Evolutionary conservation across 305 asterid species (phyloP).

Genomic region (Fraxinus platypoda): DNA sequence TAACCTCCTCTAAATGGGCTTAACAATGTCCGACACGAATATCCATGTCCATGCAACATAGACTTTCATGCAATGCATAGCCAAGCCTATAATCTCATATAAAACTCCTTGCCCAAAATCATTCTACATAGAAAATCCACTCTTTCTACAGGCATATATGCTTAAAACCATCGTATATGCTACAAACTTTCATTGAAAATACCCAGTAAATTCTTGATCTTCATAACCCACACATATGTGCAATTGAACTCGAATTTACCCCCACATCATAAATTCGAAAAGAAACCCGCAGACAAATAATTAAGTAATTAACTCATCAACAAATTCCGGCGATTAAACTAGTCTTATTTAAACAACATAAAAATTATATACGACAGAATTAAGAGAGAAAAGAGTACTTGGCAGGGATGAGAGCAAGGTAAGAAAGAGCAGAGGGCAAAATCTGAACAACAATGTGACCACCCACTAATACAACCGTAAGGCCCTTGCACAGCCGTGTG

Average conservation of each 20-base stretch:
- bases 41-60: not conserved
- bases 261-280: not conserved
- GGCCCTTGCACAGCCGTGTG: conserved; percentile 85
- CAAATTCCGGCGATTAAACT: not conserved
- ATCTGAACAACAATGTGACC: conserved; percentile 82
- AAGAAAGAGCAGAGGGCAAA: conserved; percentile 64
- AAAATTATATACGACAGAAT: not conserved
- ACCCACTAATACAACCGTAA: conserved; percentile 69
- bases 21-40: not conserved
- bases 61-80: not conserved
- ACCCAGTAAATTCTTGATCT: not conserved
- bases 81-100: not conserved
- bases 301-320: not conserved
- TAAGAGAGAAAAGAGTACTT: not conserved
- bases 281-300: not conserved
- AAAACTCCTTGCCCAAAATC: not conserved
- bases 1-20: no score
- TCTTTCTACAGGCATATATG: not conserved
- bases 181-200: not conserved
- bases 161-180: not conserved
- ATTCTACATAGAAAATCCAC: not conserved
- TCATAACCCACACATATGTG: not conserved
- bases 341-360: not conserved
- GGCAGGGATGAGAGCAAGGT: conserved; percentile 83
- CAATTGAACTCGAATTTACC: not conserved